Evolutionary conservation across 495 filamentous ascomycete genomes (phyloP).

Genomic region (Daldinia decipiens): DNA sequence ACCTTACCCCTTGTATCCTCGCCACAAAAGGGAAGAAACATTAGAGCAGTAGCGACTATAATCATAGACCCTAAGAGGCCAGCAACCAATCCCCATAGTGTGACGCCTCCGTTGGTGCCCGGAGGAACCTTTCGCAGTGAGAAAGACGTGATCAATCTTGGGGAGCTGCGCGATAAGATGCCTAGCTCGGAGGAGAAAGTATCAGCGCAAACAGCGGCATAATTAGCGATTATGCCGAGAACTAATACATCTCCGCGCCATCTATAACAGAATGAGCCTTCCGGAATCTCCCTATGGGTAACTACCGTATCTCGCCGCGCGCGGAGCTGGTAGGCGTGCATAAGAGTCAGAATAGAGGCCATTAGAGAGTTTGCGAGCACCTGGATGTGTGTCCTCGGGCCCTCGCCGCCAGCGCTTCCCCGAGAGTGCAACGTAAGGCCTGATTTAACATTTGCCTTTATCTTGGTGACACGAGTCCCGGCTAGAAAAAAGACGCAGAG

Average conservation of each 20-base stretch:
- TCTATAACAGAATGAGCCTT: slow-evolving; percentile 57
- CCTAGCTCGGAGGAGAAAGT: slow-evolving; percentile 96
- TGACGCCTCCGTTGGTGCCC: slow-evolving; percentile 94
- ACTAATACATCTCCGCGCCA: slow-evolving; percentile 67
- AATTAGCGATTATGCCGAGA: slow-evolving; percentile 74
- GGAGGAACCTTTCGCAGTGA: slow-evolving; percentile 79
- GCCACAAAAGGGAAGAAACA: slow-evolving; percentile 76
- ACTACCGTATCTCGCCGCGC: slow-evolving; percentile 50
- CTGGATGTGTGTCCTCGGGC: slow-evolving; percentile 84
- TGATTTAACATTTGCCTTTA: slow-evolving; percentile 88
- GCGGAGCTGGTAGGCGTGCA: slow-evolving; percentile 74
- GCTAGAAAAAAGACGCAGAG: slow-evolving; percentile 87
- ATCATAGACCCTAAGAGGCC: slow-evolving; percentile 79
- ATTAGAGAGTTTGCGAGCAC: slow-evolving; percentile 89
- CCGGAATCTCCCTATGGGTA: slow-evolving; percentile 18
- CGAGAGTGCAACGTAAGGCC: slow-evolving; percentile 78
- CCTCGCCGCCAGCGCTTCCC: slow-evolving; percentile 79
- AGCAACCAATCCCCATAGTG: slow-evolving; percentile 73
- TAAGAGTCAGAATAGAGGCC: slow-evolving; percentile 75
- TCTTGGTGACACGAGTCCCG: slow-evolving; percentile 82
- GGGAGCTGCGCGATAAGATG: slow-evolving; percentile 79
- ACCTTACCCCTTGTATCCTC: slow-evolving; percentile 46
- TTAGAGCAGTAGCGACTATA: slow-evolving; percentile 70
- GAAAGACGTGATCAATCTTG: slow-evolving; percentile 86
- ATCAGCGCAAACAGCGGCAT: slow-evolving; percentile 90